Evolutionary conservation across 306 rosid genomes (phyloP).

Genomic region (Elaeagnus macrophylla): DNA sequence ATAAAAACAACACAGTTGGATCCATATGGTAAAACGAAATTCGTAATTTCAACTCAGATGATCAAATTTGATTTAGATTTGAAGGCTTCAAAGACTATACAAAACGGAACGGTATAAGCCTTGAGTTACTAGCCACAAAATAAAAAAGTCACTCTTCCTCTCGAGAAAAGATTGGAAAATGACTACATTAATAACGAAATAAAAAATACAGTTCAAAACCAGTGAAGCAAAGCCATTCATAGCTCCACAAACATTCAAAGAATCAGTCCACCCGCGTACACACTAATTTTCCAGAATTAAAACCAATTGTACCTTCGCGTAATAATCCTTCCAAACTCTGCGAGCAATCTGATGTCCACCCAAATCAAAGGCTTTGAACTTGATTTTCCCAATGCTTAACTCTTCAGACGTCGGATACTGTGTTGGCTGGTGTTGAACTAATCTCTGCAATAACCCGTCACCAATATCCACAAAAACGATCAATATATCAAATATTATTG

Average conservation of each 20-base stretch:
- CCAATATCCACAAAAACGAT: background rate
- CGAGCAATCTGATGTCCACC: slow-evolving; percentile 82
- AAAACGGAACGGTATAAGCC: no score
- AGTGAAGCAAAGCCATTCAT: no score
- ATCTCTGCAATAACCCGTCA: slow-evolving; percentile 39
- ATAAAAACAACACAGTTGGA: no score
- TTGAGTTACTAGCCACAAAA: no score
- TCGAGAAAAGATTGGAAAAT: background rate
- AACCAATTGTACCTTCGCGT: slow-evolving; percentile 49
- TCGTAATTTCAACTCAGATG: no score
- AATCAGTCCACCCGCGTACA: no score
- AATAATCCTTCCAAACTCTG: slow-evolving; percentile 82
- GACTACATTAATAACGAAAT: no score
- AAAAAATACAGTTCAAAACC: no score
- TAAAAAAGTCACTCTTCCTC: background rate
- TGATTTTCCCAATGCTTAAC: slow-evolving; percentile 77
- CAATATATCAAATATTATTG: background rate
- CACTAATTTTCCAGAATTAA: background rate
- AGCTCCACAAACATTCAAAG: no score
- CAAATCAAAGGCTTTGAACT: slow-evolving; percentile 85
- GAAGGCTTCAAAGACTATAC: no score
- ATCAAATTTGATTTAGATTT: no score
- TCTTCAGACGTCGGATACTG: slow-evolving; percentile 80
- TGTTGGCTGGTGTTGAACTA: slow-evolving; percentile 83
- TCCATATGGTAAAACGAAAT: no score